Evolutionary conservation across 345 rosid genomes (phyloP).

Genomic region (Ricinus communis): DNA sequence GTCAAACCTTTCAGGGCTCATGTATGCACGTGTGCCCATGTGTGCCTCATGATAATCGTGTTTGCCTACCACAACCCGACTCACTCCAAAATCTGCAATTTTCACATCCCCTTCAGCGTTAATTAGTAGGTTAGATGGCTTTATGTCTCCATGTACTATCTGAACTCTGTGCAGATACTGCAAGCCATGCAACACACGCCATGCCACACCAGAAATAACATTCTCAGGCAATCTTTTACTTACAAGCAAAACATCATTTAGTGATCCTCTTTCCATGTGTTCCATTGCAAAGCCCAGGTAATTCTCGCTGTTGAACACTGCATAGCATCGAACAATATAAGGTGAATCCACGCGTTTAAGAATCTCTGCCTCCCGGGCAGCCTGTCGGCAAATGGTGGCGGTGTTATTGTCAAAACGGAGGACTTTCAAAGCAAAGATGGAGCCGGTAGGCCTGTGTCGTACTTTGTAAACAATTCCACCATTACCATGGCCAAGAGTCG

Average conservation of each 20-base stretch:
- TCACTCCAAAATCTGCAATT: slow-evolving; percentile 73
- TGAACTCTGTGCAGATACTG: slow-evolving; percentile 46
- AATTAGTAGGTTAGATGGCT: slow-evolving; percentile 63
- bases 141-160: slow-evolving; percentile 69
- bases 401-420: slow-evolving; percentile 38
- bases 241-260: slow-evolving; percentile 34
- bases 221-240: slow-evolving; percentile 30
- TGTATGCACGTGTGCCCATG: slow-evolving; percentile 68
- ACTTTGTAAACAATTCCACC: slow-evolving; percentile 65
- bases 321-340: slow-evolving; percentile 51
- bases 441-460: slow-evolving; percentile 33
- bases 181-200: slow-evolving; percentile 46
- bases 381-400: slow-evolving; percentile 23
- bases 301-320: slow-evolving; percentile 33
- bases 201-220: slow-evolving; percentile 37
- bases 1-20: slow-evolving; percentile 71
- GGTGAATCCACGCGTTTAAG: slow-evolving; percentile 49
- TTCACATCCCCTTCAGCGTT: slow-evolving; percentile 49
- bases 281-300: slow-evolving; percentile 65
- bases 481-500: slow-evolving; percentile 58
- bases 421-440: slow-evolving; percentile 50
- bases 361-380: slow-evolving; percentile 48
- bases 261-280: slow-evolving; percentile 57
- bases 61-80: slow-evolving; percentile 35
- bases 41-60: slow-evolving; percentile 17